phyloP scores from a whole-genome alignment of 1,139 yeast genomes.

The Magnusiomyces magnusii region DNA sequence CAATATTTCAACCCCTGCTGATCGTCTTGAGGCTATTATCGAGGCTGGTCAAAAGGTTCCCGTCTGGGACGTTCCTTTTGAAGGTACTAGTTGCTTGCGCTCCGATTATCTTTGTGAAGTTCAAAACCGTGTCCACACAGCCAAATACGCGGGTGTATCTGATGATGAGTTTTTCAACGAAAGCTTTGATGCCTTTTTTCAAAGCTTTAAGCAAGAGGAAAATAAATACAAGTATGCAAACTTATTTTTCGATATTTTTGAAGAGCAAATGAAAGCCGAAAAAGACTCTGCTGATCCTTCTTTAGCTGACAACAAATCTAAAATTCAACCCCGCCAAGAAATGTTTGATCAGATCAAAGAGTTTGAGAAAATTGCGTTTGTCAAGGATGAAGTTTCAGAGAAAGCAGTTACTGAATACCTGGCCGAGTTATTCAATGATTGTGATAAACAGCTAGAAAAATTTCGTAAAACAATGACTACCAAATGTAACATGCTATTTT shows the following conservation, averaged over 20 bases:
- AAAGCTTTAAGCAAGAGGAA: constrained; percentile 10
- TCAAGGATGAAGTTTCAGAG: constrained; percentile 5
- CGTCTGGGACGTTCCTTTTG: not conserved
- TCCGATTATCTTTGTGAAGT: not conserved
- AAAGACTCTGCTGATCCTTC: not conserved
- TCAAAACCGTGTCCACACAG: not conserved
- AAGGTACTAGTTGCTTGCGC: not conserved
- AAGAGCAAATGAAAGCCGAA: constrained; percentile 12
- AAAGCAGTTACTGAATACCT: constrained; percentile 13
- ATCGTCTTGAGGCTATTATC: not conserved
- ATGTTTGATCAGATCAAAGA: constrained; percentile 15
- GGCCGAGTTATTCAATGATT: constrained; percentile 13
- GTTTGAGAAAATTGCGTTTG: constrained; percentile 18
- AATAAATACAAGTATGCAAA: constrained; percentile 16
- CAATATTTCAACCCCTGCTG: not conserved
- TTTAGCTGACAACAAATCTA: not conserved
- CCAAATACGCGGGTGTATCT: not conserved
- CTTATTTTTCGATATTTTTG: constrained; percentile 17
- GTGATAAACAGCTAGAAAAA: constrained; percentile 7
- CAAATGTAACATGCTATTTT: constrained; percentile 7
- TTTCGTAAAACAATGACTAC: constrained; percentile 10
- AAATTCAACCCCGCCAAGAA: constrained; percentile 10
- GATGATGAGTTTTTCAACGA: not conserved
- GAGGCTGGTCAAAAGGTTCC: not conserved
- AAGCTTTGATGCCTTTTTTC: not conserved